phyloP scores from a whole-genome alignment of 1,284 basidiomycete species.

The Athelia psychrophila region DNA sequence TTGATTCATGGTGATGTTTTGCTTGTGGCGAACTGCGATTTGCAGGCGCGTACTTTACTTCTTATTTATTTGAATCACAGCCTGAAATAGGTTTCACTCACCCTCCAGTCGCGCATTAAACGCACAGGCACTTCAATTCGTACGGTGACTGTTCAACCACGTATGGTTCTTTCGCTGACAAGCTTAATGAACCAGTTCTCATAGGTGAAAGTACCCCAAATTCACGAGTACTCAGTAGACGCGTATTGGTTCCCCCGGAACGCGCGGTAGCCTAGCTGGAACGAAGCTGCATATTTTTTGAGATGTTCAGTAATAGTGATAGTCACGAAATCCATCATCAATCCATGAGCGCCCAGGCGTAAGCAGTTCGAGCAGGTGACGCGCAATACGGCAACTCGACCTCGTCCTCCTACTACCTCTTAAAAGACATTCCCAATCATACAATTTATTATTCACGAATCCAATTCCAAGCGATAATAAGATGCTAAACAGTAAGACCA shows the following conservation, averaged over 20 bases:
- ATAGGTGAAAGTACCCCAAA: constrained; percentile 5
- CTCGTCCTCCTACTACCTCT: neutral
- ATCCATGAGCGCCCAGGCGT: too few relatives aligned
- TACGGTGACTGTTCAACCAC: constrained; percentile 9
- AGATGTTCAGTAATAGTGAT: too few relatives aligned
- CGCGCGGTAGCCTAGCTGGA: too few relatives aligned
- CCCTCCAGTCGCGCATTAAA: constrained; percentile 22
- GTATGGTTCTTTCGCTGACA: neutral
- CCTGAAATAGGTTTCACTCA: neutral
- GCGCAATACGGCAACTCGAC: neutral
- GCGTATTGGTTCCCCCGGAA: too few relatives aligned
- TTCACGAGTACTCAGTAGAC: too few relatives aligned
- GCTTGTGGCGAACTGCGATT: constrained; percentile 46
- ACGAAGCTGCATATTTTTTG: too few relatives aligned
- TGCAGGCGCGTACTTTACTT: constrained; percentile 38
- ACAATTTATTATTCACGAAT: constrained; percentile 13
- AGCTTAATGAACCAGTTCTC: constrained; percentile 5
- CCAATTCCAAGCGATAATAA: constrained; percentile 22
- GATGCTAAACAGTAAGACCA: constrained; percentile 9
- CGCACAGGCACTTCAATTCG: constrained; percentile 27
- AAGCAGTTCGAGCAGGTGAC: too few relatives aligned
- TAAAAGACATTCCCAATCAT: too few relatives aligned
- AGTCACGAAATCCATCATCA: too few relatives aligned
- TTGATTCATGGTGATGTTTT: constrained; percentile 58
- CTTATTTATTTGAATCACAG: neutral